phyloP scores from a whole-genome alignment of 1,284 basidiomycete species.

The Microbotryum scabiosae region DNA sequence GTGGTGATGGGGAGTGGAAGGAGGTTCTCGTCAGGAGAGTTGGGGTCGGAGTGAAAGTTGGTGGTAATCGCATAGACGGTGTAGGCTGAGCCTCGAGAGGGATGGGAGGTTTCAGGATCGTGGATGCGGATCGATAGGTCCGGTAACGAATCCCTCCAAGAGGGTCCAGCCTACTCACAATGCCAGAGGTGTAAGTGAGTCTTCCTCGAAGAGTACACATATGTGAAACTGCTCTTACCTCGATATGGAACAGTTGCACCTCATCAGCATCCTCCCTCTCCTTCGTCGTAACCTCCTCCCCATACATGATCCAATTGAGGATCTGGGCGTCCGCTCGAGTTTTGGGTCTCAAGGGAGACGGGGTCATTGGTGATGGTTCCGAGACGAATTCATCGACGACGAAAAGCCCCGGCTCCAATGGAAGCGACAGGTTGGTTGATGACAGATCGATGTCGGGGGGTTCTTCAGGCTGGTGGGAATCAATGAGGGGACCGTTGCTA shows the following conservation, averaged over 20 bases:
- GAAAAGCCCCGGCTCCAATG: too few relatives aligned
- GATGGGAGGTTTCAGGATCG: conserved; percentile 58
- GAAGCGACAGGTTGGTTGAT: too few relatives aligned
- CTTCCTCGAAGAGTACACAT: too few relatives aligned
- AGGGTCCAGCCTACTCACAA: conserved; percentile 39
- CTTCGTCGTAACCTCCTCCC: conserved; percentile 4
- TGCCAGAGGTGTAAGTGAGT: too few relatives aligned
- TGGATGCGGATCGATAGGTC: conserved; percentile 66
- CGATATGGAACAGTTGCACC: conserved; percentile 43
- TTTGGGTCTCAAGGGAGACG: too few relatives aligned
- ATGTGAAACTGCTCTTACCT: conserved; percentile 45
- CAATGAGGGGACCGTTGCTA: too few relatives aligned
- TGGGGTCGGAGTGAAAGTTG: not conserved
- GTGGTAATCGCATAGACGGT: conserved; percentile 57
- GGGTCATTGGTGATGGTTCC: too few relatives aligned
- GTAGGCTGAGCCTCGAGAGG: conserved; percentile 57
- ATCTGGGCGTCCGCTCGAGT: not conserved
- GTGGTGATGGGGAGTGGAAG: conserved; percentile 58
- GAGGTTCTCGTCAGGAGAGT: too few relatives aligned
- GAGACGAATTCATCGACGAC: too few relatives aligned
- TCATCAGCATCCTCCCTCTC: conserved; percentile 41
- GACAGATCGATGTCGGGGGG: too few relatives aligned
- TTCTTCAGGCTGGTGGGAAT: too few relatives aligned
- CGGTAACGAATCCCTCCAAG: conserved; percentile 63
- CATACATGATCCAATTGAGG: conserved; percentile 8